Evolutionary conservation across 2,329 filamentous ascomycete species (phyloP), one percentile per base, ranked within the genome.

Genomic region (Fusarium ambrosium): DNA sequence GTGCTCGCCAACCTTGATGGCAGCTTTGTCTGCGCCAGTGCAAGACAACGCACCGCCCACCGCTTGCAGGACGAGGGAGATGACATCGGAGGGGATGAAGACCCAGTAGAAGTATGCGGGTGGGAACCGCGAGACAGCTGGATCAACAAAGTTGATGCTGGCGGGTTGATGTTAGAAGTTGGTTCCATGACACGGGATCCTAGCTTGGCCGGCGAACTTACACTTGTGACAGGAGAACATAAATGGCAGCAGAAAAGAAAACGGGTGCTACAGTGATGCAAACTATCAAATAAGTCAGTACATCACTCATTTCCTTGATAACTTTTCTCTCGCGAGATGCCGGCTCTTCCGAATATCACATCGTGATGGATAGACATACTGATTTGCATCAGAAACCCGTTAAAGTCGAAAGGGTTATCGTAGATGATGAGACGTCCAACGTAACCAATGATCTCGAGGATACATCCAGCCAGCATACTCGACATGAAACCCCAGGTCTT

Each of bases 341-440:
- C 10, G 5, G 24, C n/a, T 43, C 13, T n/a, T 20, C 14, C 27
- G 7, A 10, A 18, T 41, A 45, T 43, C 22, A 16, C 20, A 14
- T n/a, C 14, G 9, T 63, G 7, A n/a, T 9, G 22, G 22, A 24
- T 20, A 4, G 6, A 78, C 76, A n/a, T 90, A 86, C 87, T 84
- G 68, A 92, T 92, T 78, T 93, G 89, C n/a, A 92, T 87, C 75
- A 92, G 84, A 77, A 93, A 93, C 0, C 86, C 89, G 10, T 77
- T 78, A 76, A 91, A 87, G 51, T 79, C 82, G 76, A 90, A 93
- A 0, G 90, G 89, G 68, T 92, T 89, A 37, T 86, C 70, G 70
- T 89, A 84, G 53, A 91, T 83, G 64, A 90, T 79, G 32, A 92
- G 81, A 4, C 91, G 85, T 2, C 89, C 92, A 1, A 82, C 82